Evolutionary conservation across 192 early-diverging fungal genomes (phyloP), one percentile per base, ranked within the genome.

Genomic region (Geosiphon pyriformis): DNA sequence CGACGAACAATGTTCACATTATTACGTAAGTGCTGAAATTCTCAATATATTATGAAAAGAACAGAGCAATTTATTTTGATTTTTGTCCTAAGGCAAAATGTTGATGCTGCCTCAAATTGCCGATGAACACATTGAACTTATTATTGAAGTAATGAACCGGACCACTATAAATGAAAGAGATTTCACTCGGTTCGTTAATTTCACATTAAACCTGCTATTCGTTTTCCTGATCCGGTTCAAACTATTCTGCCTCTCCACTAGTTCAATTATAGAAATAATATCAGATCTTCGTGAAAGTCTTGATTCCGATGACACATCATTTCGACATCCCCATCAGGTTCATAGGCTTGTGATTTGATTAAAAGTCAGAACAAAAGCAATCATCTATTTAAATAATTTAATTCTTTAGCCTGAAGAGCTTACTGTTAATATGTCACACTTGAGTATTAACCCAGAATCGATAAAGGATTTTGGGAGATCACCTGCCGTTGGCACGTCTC

Each of bases 161-260:
- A 84, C 92, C 20, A 83, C 90, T 3, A 70, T 88, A 55, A 88
- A 85, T 67, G 92, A 96, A 69, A 82, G 84, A 50, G 94, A 96
- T 66, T 93, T 93, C 76, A 92, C 89, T n/a, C 81, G 88, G 65
- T 74, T 79, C 70, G 59, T 72, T 72, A 33, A 68, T 49, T 61
- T 10, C 2, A n/a, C 6, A 63, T 42, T 42, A 6, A 42, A 42
- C 37, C 15, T 10, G 6, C 7, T 6, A 10, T 15, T 42, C 37
- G 15, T 15, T 15, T 42, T 10, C 37, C 7, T 10, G 15, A 10
- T 42, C 15, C 15, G 15, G 15, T 42, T 42, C 37, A 42, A 6
- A 42, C 15, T 15, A 42, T 42, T 10, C 37, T 15, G 6, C 15
- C 15, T 42, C 15, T 33, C 1, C 11, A 26, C 25, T 70, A 78